phyloP scores from a whole-genome alignment of 805 yeast species.

The Yueomyces sinensis region DNA sequence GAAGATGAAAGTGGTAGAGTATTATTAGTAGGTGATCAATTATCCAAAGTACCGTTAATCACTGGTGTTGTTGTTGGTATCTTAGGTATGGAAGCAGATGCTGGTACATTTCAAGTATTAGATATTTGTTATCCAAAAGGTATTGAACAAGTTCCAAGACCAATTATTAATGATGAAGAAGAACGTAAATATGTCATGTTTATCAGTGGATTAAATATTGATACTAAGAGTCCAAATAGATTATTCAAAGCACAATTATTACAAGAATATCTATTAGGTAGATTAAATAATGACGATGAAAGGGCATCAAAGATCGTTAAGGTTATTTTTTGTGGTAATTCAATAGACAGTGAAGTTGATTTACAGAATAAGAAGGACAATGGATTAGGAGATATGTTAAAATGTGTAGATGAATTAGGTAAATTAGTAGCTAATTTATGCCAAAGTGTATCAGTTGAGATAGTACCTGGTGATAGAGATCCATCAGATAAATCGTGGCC shows the following conservation, averaged over 20 bases:
- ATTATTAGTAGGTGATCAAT: conserved; percentile 46
- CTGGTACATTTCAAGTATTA: conserved; percentile 74
- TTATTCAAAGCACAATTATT: conserved; percentile 41
- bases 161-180: conserved; percentile 10
- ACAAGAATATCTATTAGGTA: conserved; percentile 61
- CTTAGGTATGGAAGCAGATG: conserved; percentile 70
- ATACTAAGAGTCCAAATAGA: conserved; percentile 28
- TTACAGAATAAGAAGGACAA: conserved; percentile 11
- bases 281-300: conserved; percentile 28
- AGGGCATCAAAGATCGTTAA: conserved; percentile 25
- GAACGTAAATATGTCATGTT: conserved; percentile 42
- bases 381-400: conserved; percentile 41
- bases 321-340: conserved; percentile 63
- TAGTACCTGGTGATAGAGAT: conserved; percentile 79
- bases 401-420: conserved; percentile 48
- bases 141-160: conserved; percentile 38
- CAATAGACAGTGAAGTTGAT: conserved; percentile 28
- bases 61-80: conserved; percentile 87
- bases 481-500: conserved; percentile 81
- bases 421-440: conserved; percentile 42
- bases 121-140: conserved; percentile 64
- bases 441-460: conserved; percentile 48
- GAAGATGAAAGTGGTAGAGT: conserved; percentile 94
- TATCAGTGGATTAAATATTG: conserved; percentile 61
- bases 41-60: conserved; percentile 46